Percentiles rank a stretch among this genome's conserved stretches.
phyloP scores from a whole-genome alignment of 2,329 filamentous ascomycete genomes.

The Scedosporium aurantiacum region DNA sequence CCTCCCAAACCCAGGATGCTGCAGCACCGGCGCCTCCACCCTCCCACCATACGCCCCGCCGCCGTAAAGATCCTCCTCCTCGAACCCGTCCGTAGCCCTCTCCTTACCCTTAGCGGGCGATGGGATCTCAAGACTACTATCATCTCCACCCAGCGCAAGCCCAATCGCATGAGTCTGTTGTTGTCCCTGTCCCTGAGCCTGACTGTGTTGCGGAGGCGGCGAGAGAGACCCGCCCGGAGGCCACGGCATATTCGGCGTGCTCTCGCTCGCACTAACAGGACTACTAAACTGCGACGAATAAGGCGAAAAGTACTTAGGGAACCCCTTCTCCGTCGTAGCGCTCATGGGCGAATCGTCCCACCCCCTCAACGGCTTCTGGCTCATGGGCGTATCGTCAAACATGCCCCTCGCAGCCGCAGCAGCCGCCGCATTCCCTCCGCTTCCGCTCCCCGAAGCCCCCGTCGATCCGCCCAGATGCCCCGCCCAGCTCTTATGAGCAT shows the following conservation, averaged over 20 bases:
- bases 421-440: neutral
- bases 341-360: constrained; percentile 45
- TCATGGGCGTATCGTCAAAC: constrained; percentile 37
- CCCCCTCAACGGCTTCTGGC: constrained; percentile 38
- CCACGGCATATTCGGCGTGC: constrained; percentile 22
- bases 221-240: constrained; percentile 24
- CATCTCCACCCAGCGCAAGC: constrained; percentile 10
- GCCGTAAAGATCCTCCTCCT: constrained; percentile 33
- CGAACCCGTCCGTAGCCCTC: neutral
- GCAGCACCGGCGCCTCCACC: constrained; percentile 28
- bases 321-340: constrained; percentile 25
- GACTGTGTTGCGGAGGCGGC: constrained; percentile 6
- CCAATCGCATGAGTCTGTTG: constrained; percentile 12
- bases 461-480: neutral
- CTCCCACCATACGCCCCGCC: constrained; percentile 22
- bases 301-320: constrained; percentile 41
- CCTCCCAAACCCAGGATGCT: constrained; percentile 36
- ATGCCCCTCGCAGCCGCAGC: constrained; percentile 5
- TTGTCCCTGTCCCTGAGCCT: constrained; percentile 7
- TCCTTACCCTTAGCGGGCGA: constrained; percentile 31
- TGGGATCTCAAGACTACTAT: constrained; percentile 9
- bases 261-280: constrained; percentile 37
- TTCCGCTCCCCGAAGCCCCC: neutral
- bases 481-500: constrained; percentile 26
- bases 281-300: constrained; percentile 50